Base-by-base conservation (phyloP, 768 basidiomycete genomes). In the Rhodotorula paludigena region DNA sequence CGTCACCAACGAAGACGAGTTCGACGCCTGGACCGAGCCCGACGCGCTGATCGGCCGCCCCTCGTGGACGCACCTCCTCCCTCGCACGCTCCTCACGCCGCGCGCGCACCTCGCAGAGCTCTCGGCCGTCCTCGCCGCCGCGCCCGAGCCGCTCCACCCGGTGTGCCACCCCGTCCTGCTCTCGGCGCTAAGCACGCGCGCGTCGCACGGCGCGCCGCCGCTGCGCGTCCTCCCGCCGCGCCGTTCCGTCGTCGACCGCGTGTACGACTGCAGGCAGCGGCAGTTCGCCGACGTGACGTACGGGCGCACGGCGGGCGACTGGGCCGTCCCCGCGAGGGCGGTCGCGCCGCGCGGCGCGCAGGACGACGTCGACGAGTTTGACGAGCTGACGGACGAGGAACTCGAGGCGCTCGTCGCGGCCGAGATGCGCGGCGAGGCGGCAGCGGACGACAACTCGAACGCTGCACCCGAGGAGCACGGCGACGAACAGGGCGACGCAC, bases 131-230 rank as follows among this genome's bases (percentile, higher is more conserved):
- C 33, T 69, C n/a, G 16, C 63, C 21, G 30, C 63, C 47, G 10
- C 44, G 23, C 12, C 15, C 61, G 36, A 48, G 23, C 38, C 54
- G 7, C 30, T 65, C 1, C 63, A 61, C 38, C 59, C 68, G 0
- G 21, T 33, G 12, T 69, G 68, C 51, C 68, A 69, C 60, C 60
- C 63, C 10, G 28, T 69, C 33, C 55, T 69, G 15, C 51, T 69
- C 16, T 39, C 39, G 8, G 63, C 63, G 35, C 44, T 69, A 6
- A 42, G 51, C 36, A 16, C 52, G n/a, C 55, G 60, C 18, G 30
- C 59, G 21, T 20, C 36, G 3, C 30, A 30, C 21, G 56, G 63
- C 4, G 33, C 9, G 0, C 10, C 53, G 0, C 68, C 67, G 6
- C n/a, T 68, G 8, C 52, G 61, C n/a, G 41, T 68, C 25, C 33